A percentile compares a stretch with the other conserved stretches of the same genome.
Conservation (phyloP, 73 alveolate species). For the Blepharisma stoltei region DNA sequence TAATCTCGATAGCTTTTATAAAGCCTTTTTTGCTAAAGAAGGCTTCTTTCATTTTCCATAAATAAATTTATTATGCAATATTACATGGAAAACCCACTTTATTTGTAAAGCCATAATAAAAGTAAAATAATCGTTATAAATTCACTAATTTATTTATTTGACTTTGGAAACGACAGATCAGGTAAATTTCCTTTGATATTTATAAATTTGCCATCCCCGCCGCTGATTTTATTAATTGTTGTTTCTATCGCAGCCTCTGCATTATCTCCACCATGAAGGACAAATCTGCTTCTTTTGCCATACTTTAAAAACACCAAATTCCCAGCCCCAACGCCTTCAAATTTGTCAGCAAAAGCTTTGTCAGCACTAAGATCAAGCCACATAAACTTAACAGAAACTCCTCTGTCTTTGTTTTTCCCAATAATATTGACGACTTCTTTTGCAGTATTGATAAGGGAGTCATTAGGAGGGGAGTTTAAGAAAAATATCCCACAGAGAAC, state of each 20-base stretch:
- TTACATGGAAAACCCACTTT: too few relatives aligned
- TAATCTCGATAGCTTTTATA: too few relatives aligned
- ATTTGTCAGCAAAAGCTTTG: neutral
- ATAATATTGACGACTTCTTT: constrained; percentile 22
- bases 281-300: constrained; percentile 27
- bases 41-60: too few relatives aligned
- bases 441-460: constrained; percentile 18
- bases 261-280: neutral
- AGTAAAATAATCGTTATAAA: too few relatives aligned
- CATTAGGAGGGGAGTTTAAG: constrained; percentile 29
- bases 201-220: constrained; percentile 14
- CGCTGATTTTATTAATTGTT: constrained; percentile 4
- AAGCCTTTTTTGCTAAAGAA: too few relatives aligned
- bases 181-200: constrained; percentile 18
- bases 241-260: neutral
- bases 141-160: too few relatives aligned
- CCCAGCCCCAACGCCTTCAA: neutral
- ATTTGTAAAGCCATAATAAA: too few relatives aligned
- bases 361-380: constrained; percentile 11
- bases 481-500: constrained; percentile 52
- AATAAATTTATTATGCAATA: too few relatives aligned
- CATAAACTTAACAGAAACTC: constrained; percentile 32
- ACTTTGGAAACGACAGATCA: neutral
- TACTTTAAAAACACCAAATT: constrained; percentile 1
- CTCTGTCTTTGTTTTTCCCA: constrained; percentile 44